Evolutionary conservation across 257 asterid species (phyloP).

Genomic region (Solanum verrucosum): DNA sequence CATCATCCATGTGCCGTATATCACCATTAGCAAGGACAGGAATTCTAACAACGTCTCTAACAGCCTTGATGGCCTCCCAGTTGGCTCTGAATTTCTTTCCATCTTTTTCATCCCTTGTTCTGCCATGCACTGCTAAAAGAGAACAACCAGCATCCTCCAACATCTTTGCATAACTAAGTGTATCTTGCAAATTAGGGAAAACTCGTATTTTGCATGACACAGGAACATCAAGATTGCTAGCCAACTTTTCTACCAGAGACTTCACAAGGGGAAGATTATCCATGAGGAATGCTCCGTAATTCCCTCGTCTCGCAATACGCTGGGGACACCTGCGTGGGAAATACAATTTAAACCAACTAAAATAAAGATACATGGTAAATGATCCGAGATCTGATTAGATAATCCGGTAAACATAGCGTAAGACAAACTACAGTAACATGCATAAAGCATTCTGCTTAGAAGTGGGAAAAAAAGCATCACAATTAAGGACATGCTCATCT

Average conservation of each 20-base stretch:
- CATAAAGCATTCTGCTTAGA: not conserved
- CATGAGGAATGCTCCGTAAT: constrained; percentile 97
- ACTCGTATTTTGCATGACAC: constrained; percentile 91
- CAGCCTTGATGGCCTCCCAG: constrained; percentile 79
- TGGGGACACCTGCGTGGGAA: constrained; percentile 68
- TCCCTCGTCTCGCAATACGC: constrained; percentile 80
- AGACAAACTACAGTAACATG: not conserved
- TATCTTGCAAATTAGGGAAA: constrained; percentile 67
- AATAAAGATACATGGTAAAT: not conserved
- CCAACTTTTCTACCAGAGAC: constrained; percentile 74
- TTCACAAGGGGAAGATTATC: constrained; percentile 87
- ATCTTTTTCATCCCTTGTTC: constrained; percentile 91
- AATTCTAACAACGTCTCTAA: constrained; percentile 65
- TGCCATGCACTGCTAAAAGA: constrained; percentile 88
- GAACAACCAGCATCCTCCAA: constrained; percentile 94
- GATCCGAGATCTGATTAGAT: not conserved
- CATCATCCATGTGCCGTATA: constrained; percentile 77
- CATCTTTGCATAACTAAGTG: constrained; percentile 80
- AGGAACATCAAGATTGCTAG: constrained; percentile 61
- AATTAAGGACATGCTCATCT: not conserved
- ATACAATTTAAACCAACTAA: not conserved
- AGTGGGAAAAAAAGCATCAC: not conserved
- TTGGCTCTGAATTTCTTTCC: constrained; percentile 79
- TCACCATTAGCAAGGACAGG: constrained; percentile 96
- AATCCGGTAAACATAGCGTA: not conserved